A percentile compares a stretch with the other conserved stretches of the same genome.
These are phyloP conservation scores for Monilinia vaccinii-corymbosi DNA, from an alignment of 2,329 filamentous ascomycete genomes.

Conservation along the genomic window DNA sequence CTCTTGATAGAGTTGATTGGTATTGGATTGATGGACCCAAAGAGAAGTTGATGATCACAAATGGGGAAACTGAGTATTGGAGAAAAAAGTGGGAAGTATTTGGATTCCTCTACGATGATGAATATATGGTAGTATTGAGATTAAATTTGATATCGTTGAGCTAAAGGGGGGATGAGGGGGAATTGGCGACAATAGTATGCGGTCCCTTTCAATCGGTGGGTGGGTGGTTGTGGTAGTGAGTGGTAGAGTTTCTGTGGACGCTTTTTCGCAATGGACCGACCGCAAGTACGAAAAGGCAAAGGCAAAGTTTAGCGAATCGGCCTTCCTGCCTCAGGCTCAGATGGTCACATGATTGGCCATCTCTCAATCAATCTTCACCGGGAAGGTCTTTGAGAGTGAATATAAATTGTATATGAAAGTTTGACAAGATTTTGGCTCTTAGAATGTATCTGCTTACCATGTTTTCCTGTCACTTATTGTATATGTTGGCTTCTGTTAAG, in stretches of 20 bases:
- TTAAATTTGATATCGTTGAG: conserved; percentile 4
- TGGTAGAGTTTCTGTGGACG: background rate
- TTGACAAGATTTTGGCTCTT: background rate
- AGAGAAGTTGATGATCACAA: conserved; percentile 9
- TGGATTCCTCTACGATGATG: background rate
- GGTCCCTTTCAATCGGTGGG: background rate
- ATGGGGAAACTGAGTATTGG: background rate
- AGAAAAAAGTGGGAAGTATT: conserved; percentile 3
- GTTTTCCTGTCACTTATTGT: background rate
- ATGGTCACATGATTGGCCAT: background rate
- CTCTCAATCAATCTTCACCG: background rate
- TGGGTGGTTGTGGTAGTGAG: background rate
- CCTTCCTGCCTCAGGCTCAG: background rate
- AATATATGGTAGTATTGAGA: background rate
- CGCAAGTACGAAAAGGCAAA: background rate
- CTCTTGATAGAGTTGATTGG: conserved; percentile 9
- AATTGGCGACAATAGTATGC: background rate
- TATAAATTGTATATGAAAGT: background rate
- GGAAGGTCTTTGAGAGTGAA: background rate
- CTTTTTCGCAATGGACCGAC: background rate
- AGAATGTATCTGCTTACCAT: background rate
- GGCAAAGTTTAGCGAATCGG: background rate
- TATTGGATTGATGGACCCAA: conserved; percentile 4
- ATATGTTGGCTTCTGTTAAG: background rate
- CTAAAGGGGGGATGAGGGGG: background rate